These are phyloP conservation scores for Immersiella caudata DNA, from an alignment of 495 filamentous ascomycete species.

Conservation along the genomic window DNA sequence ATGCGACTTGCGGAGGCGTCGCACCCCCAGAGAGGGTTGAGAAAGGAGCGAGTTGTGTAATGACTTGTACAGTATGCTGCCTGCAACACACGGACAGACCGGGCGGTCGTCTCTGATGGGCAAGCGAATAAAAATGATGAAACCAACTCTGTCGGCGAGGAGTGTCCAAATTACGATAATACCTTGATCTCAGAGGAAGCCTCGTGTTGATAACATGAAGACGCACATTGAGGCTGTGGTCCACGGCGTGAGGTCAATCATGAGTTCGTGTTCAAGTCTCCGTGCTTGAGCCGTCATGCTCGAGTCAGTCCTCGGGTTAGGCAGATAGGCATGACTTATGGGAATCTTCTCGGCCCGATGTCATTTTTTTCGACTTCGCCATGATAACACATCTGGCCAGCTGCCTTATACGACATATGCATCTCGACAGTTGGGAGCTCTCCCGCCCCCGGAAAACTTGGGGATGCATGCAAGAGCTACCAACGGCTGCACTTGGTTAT, in stretches of 20 bases:
- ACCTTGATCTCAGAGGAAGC: neutral
- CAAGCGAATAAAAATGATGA: constrained; percentile 1
- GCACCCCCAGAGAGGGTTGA: neutral
- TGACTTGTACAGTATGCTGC: constrained; percentile 13
- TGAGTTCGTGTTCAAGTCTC: too few species aligned
- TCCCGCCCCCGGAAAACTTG: neutral
- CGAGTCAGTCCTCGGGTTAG: neutral
- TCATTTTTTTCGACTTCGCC: neutral
- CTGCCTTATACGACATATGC: neutral
- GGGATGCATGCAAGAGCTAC: constrained; percentile 1
- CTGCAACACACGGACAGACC: neutral
- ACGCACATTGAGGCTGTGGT: too few species aligned
- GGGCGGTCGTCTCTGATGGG: neutral
- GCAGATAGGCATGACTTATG: neutral
- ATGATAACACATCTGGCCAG: neutral
- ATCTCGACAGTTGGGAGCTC: neutral
- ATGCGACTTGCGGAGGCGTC: constrained; percentile 3
- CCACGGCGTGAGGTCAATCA: too few species aligned
- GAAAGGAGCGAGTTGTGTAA: neutral
- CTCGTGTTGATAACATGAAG: neutral
- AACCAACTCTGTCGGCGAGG: neutral
- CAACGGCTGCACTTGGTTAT: neutral
- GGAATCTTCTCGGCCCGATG: neutral
- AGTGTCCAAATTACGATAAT: neutral
- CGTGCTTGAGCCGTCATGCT: neutral